Base-by-base conservation (phyloP, 257 asterid genomes). In the Echites panduratus region DNA sequence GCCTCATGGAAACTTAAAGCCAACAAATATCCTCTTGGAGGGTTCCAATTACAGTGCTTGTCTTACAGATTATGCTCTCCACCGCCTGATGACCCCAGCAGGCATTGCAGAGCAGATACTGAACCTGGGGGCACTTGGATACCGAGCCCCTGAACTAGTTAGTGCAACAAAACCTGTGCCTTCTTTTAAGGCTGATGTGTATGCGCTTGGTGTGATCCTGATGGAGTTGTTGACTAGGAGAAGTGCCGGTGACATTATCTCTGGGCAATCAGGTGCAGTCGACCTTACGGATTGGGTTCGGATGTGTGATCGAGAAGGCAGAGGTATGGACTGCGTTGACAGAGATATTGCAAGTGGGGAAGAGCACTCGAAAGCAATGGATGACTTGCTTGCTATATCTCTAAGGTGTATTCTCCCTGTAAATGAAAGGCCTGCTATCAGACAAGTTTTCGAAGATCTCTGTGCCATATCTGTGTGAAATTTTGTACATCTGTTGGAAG, bases 261-360 rank as follows among this genome's bases (percentile, higher is more conserved):
- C 99, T 0, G 96, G 97, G 14, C 96, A 87, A 40, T 82, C 99
- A 0, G 98, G 98, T 1, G 98, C 98, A 0, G 99, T 95, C 43
- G 99, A 95, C 85, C 93, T 95, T 5, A 90, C 97, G 2, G 99
- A 95, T 69, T 95, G 99, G 99, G 95, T 95, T 45, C 78, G 96
- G 5, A 82, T 95, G 12, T 92, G 96, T 53, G 93, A 90, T 79
- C 89, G 83, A 72, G 96, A 95, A 75, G 96, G 98, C 59, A 81
- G 97, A 58, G 95, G 93, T 40, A 83, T 88, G 96, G 99, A 95
- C 70, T 95, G 99, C 81, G 80, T 95, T 9, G 99, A 95, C 67
- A 86, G 94, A 64, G 97, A 89, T 74, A 89, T 95, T 41, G 87
- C 96, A 6, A 89, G 92, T 17, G 93, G 95, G 48, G 99, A 89